phyloP scores from a whole-genome alignment of 1,284 basidiomycete genomes.

The Clitocybe nebularis region DNA sequence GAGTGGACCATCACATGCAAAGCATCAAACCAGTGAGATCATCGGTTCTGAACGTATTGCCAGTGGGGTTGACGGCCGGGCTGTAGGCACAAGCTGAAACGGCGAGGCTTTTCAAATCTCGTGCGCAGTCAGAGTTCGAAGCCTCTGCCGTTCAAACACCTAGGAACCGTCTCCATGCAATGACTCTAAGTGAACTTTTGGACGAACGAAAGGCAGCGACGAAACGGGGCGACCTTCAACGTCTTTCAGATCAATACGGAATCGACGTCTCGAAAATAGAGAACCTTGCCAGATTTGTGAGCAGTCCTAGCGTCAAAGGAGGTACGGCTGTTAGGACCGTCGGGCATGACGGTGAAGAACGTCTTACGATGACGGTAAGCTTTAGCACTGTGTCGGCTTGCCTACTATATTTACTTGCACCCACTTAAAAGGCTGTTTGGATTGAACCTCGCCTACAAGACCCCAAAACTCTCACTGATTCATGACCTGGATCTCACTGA shows the following conservation, averaged over 20 bases:
- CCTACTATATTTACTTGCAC: slow-evolving; percentile 1
- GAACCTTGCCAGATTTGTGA: slow-evolving; percentile 59
- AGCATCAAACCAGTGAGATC: slow-evolving; percentile 50
- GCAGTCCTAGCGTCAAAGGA: slow-evolving; percentile 64
- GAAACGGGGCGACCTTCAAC: slow-evolving; percentile 40
- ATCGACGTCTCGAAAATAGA: slow-evolving; percentile 56
- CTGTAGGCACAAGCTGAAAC: slow-evolving; percentile 23
- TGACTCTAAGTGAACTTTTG: slow-evolving; percentile 57
- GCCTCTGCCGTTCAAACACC: slow-evolving; percentile 34
- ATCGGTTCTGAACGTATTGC: slow-evolving; percentile 1
- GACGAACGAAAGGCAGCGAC: slow-evolving; percentile 59
- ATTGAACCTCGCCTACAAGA: slow-evolving; percentile 23
- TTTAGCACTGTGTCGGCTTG: neutral
- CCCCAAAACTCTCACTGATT: slow-evolving; percentile 1
- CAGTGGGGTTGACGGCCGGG: slow-evolving; percentile 4
- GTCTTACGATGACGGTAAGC: slow-evolving; percentile 54
- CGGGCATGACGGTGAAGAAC: slow-evolving; percentile 59
- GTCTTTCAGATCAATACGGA: slow-evolving; percentile 52
- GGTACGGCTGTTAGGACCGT: slow-evolving; percentile 43
- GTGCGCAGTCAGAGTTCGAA: slow-evolving; percentile 51
- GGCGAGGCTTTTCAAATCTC: slow-evolving; percentile 47
- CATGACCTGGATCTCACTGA: neutral
- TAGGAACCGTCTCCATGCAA: slow-evolving; percentile 51
- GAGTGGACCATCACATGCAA: slow-evolving; percentile 64
- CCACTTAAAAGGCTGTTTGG: slow-evolving; percentile 30